Evolutionary conservation across 2,329 filamentous ascomycete genomes (phyloP), one percentile per base, ranked within the genome.

Genomic region (Fusarium circinatum): DNA sequence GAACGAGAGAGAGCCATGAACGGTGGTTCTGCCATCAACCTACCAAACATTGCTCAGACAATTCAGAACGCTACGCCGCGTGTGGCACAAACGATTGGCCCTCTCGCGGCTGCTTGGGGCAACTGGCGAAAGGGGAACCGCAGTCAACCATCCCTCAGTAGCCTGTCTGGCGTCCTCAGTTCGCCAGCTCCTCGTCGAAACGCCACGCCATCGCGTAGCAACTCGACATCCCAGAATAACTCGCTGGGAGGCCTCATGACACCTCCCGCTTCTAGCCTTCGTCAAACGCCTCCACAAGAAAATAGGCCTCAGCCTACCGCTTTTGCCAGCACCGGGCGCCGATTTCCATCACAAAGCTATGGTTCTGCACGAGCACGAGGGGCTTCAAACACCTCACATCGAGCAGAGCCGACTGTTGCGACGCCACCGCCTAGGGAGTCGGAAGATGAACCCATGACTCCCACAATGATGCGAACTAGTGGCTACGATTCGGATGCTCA

Each of bases 31-130:
- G 86, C 89, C 34, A 87, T 92, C 69, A 89, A 87, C 61, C 86
- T 96, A 75, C 93, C 94, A 9, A 94, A 93, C 45, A 89, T 98
- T 47, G 92, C 94, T 3, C 92, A 92, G 52, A 89, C 94, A 38
- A 91, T 95, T 52, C 90, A 95, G 72, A 92, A 94, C 17, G 91
- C 92, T 10, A 93, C 94, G 5, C 96, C 95, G 8, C 91, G 94
- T 38, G 92, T 97, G 22, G 94, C 94, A 11, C 92, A 97, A 80
- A 93, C 92, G 8, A 92, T 98, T 30, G 94, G 89, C 3, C 90
- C 90, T 30, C 81, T 92, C 42, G 89, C 94, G n/a, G 94, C 95
- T n/a, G 96, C 95, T n/a, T 97, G 95, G 90, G 95, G 94, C 52
- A 98, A 92, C 82, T 98, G 96, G 96, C 92, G 95, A 59, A 96